Evolutionary conservation across 257 asterid species (phyloP).

Genomic region (Solanum boliviense): DNA sequence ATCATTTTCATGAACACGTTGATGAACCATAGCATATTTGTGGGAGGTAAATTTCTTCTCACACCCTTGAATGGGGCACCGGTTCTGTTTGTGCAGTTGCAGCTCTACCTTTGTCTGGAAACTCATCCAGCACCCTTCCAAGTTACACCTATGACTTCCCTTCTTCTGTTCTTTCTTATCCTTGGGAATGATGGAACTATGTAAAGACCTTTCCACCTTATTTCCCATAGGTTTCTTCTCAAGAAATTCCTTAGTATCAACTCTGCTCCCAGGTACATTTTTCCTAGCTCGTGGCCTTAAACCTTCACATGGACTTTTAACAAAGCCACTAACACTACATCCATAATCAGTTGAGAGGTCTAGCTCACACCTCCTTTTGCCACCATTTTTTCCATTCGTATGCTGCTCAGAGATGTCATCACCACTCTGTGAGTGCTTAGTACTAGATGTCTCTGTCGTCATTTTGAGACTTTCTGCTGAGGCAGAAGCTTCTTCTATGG

Average conservation of each 20-base stretch:
- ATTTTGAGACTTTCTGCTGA: constrained; percentile 11
- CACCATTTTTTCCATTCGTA: constrained; percentile 12
- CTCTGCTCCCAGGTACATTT: constrained; percentile 3
- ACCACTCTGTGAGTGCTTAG: constrained; percentile 4
- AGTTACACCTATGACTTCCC: constrained; percentile 41
- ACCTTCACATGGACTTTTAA: constrained; percentile 87
- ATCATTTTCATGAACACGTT: constrained; percentile 72
- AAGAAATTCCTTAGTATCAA: constrained; percentile 6
- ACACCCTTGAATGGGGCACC: constrained; percentile 66
- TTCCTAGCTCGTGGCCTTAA: constrained; percentile 58
- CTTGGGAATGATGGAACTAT: constrained; percentile 7
- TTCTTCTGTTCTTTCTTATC: constrained; percentile 24
- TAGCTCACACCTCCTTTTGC: constrained; percentile 52
- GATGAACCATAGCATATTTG: constrained; percentile 56
- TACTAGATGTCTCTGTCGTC: constrained; percentile 2
- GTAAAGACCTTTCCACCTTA: constrained; percentile 17
- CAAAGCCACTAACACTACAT: constrained; percentile 24
- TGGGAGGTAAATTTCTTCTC: constrained; percentile 74
- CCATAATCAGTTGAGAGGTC: constrained; percentile 23
- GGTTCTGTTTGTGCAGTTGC: constrained; percentile 48
- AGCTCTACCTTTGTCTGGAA: constrained; percentile 65
- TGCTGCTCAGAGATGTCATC: not conserved
- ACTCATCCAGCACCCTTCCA: constrained; percentile 60
- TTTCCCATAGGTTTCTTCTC: constrained; percentile 8
- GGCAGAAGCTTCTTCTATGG: constrained; percentile 7